A percentile compares a stretch with the other conserved stretches of the same genome.
These are phyloP conservation scores for Arachis hypogaea DNA, from an alignment of 306 rosid genomes.

Conservation along the genomic window DNA sequence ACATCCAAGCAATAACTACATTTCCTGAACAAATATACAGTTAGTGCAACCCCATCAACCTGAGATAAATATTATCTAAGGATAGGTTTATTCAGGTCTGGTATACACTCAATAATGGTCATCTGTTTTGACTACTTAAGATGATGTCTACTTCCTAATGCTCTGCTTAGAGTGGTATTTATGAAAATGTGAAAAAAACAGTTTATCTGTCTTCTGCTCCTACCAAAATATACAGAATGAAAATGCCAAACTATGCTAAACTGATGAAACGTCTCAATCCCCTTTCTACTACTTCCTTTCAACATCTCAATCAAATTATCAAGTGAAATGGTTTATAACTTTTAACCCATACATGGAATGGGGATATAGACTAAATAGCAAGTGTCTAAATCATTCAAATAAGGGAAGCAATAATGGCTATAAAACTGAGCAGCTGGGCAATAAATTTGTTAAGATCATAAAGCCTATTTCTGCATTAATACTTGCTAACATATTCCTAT, in stretches of 20 bases:
- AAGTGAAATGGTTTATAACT: background rate
- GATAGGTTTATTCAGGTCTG: constrained; percentile 21
- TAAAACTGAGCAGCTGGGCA: constrained; percentile 7
- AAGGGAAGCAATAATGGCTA: constrained; percentile 19
- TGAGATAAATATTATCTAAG: background rate
- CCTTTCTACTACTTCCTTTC: background rate
- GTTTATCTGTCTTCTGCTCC: background rate
- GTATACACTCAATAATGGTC: background rate
- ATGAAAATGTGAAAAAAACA: constrained; percentile 23
- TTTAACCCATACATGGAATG: constrained; percentile 11
- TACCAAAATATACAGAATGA: background rate
- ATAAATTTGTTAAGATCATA: background rate
- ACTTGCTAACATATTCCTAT: background rate
- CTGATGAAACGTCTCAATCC: background rate
- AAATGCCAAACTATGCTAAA: constrained; percentile 2
- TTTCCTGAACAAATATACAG: constrained; percentile 5
- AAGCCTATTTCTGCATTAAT: background rate
- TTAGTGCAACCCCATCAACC: background rate
- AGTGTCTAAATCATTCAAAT: constrained; percentile 17
- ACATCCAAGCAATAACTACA: background rate
- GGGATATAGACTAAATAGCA: constrained; percentile 16
- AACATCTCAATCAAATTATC: background rate
- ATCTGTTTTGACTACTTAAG: constrained; percentile 3
- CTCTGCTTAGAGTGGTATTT: background rate
- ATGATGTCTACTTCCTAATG: constrained; percentile 21